Conservation (phyloP, 2,329 filamentous ascomycete genomes). For the Endocalyx cinctus region DNA sequence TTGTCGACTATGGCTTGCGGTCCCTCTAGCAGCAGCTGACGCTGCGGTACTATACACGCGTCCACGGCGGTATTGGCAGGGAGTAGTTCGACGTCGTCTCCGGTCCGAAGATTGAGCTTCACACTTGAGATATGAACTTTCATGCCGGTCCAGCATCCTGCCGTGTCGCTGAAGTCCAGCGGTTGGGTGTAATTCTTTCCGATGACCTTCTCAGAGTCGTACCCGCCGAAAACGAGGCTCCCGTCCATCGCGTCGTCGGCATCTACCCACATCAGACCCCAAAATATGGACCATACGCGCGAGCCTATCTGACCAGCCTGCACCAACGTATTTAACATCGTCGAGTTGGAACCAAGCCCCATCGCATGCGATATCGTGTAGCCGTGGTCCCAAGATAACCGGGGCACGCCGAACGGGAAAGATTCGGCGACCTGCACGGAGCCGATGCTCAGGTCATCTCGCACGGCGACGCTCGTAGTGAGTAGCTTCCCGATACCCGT, state of each 20-base stretch:
- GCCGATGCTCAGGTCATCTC: neutral
- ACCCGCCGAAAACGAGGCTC: slow-evolving; percentile 27
- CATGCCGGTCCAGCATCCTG: slow-evolving; percentile 25
- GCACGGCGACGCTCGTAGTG: slow-evolving; percentile 3
- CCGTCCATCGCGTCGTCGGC: slow-evolving; percentile 21
- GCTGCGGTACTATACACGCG: slow-evolving; percentile 27
- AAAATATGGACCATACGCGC: slow-evolving; percentile 28
- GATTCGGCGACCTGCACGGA: neutral
- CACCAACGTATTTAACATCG: slow-evolving; percentile 8
- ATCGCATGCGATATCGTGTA: slow-evolving; percentile 10
- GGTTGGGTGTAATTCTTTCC: slow-evolving; percentile 23
- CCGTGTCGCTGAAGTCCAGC: slow-evolving; percentile 17
- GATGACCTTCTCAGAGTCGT: slow-evolving; percentile 26
- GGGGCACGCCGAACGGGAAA: slow-evolving; percentile 9
- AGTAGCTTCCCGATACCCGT: slow-evolving; percentile 6
- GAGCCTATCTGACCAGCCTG: slow-evolving; percentile 8
- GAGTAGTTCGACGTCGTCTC: slow-evolving; percentile 22
- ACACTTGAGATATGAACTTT: slow-evolving; percentile 19
- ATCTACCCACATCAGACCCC: slow-evolving; percentile 27
- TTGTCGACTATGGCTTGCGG: slow-evolving; percentile 12
- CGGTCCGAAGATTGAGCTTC: slow-evolving; percentile 22
- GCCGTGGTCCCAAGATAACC: slow-evolving; percentile 7
- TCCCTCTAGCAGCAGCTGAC: slow-evolving; percentile 24
- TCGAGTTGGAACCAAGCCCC: slow-evolving; percentile 12
- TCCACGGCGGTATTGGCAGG: slow-evolving; percentile 16